A percentile compares a stretch with the other conserved stretches of the same genome.
Evolutionary conservation across 176 grass and related monocot genomes (phyloP).

Genomic region (Paspalum vaginatum): DNA sequence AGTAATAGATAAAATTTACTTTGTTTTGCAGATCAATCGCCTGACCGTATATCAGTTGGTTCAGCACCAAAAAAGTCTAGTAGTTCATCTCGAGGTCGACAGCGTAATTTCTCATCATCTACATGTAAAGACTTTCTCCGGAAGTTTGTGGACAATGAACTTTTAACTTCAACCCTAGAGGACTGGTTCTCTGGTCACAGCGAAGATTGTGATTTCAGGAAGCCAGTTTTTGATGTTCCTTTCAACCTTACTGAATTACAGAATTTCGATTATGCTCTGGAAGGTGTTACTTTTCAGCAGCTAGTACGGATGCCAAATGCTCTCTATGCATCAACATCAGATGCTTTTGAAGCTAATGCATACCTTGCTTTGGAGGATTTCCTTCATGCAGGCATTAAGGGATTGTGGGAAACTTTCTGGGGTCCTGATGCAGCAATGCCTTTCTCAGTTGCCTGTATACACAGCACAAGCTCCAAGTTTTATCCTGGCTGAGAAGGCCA

Average conservation of each 20-base stretch:
- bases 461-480: constrained; percentile 89
- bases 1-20: not conserved
- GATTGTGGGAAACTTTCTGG: constrained; percentile 93
- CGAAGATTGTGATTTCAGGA: constrained; percentile 56
- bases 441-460: constrained; percentile 92
- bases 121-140: constrained; percentile 86
- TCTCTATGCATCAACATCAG: constrained; percentile 74
- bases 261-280: constrained; percentile 90
- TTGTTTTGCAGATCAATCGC: constrained; percentile 58
- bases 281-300: constrained; percentile 90
- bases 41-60: constrained; percentile 61
- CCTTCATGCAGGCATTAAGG: constrained; percentile 84
- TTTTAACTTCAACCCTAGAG: constrained; percentile 74
- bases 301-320: constrained; percentile 91
- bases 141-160: constrained; percentile 90
- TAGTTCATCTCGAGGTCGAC: constrained; percentile 47
- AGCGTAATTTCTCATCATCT: constrained; percentile 63
- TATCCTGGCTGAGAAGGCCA: constrained; percentile 96
- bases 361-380: constrained; percentile 97
- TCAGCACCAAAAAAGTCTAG: constrained; percentile 62
- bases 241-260: constrained; percentile 80
- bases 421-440: constrained; percentile 75
- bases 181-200: constrained; percentile 77
- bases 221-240: constrained; percentile 68
- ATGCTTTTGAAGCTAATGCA: constrained; percentile 79